A percentile compares a stretch with the other conserved stretches of the same genome.
Evolutionary conservation across 225 moss, liverwort and hornwort species (phyloP).

Genomic region (Sphagnum contortum): DNA sequence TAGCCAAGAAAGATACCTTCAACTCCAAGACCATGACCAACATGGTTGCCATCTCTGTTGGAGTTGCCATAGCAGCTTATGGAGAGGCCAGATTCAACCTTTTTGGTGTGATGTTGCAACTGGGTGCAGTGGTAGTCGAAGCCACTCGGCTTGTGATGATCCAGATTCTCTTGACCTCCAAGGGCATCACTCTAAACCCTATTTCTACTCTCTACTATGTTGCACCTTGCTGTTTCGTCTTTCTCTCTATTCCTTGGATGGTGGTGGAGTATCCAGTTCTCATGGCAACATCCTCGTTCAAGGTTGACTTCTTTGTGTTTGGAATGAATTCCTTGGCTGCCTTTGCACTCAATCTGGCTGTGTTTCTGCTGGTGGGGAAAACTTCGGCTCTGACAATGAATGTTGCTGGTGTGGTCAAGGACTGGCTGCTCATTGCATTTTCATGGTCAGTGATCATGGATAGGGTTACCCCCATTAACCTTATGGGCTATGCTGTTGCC

Average conservation of each 20-base stretch:
- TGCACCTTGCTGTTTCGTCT: slow-evolving; percentile 60
- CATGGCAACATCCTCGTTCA: slow-evolving; percentile 15
- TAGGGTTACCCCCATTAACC: slow-evolving; percentile 27
- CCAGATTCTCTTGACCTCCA: slow-evolving; percentile 49
- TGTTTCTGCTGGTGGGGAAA: slow-evolving; percentile 47
- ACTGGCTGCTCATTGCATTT: slow-evolving; percentile 55
- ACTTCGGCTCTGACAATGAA: slow-evolving; percentile 61
- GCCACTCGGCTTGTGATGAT: slow-evolving; percentile 62
- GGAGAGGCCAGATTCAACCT: slow-evolving; percentile 43
- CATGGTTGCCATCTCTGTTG: slow-evolving; percentile 44
- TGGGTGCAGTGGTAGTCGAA: slow-evolving; percentile 62
- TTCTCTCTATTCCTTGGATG: slow-evolving; percentile 21
- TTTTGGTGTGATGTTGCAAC: slow-evolving; percentile 40
- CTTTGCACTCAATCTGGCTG: slow-evolving; percentile 52
- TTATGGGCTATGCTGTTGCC: slow-evolving; percentile 28
- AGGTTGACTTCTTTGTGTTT: slow-evolving; percentile 27
- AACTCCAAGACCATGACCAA: slow-evolving; percentile 40
- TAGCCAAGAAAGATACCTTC: slow-evolving; percentile 39
- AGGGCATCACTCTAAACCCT: slow-evolving; percentile 56
- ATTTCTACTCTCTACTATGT: slow-evolving; percentile 67
- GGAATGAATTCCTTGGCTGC: slow-evolving; percentile 37
- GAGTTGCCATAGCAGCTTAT: slow-evolving; percentile 46
- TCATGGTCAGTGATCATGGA: slow-evolving; percentile 55
- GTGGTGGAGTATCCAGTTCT: slow-evolving; percentile 43
- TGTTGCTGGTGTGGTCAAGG: slow-evolving; percentile 60